Percentiles rank a stretch among this genome's conserved stretches.
Evolutionary conservation across 1,139 yeast genomes (phyloP).

Genomic region (Scheffersomyces illinoinensis): DNA sequence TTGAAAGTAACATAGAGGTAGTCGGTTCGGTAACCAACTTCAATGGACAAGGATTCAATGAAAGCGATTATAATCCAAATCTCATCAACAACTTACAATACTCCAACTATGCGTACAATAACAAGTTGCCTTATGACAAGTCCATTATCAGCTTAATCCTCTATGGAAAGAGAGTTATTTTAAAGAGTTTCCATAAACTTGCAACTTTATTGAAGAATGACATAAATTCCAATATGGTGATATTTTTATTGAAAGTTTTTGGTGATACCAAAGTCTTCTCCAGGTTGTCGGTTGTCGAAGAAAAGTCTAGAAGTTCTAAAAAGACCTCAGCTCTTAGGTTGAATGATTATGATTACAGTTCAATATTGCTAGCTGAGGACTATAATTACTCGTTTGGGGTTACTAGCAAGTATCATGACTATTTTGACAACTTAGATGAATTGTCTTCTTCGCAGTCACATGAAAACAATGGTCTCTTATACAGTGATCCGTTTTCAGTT

Average conservation of each 20-base stretch:
- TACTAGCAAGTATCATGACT: constrained; percentile 33
- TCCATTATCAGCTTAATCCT: constrained; percentile 34
- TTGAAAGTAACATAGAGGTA: constrained; percentile 40
- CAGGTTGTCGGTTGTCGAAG: constrained; percentile 21
- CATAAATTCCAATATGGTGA: constrained; percentile 42
- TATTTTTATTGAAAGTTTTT: constrained; percentile 39
- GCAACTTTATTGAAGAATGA: constrained; percentile 35
- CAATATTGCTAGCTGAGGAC: constrained; percentile 33
- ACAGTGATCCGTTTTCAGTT: not conserved
- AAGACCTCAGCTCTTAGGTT: constrained; percentile 15
- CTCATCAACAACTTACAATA: constrained; percentile 33
- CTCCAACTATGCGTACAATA: constrained; percentile 23
- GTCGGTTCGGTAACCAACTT: constrained; percentile 39
- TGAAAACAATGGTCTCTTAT: constrained; percentile 5
- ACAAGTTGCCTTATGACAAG: constrained; percentile 26
- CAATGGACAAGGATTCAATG: constrained; percentile 26
- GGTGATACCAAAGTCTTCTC: constrained; percentile 40
- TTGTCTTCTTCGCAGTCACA: constrained; percentile 18
- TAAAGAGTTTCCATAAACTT: constrained; percentile 34
- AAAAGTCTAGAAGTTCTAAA: constrained; percentile 22
- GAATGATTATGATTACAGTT: constrained; percentile 24
- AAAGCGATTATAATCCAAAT: constrained; percentile 31
- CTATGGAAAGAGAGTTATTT: constrained; percentile 34
- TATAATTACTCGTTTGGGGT: constrained; percentile 40
- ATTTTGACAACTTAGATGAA: constrained; percentile 25